Evolutionary conservation across 768 basidiomycete species (phyloP), one percentile per base, ranked within the genome.

Genomic region (Russula sp.): DNA sequence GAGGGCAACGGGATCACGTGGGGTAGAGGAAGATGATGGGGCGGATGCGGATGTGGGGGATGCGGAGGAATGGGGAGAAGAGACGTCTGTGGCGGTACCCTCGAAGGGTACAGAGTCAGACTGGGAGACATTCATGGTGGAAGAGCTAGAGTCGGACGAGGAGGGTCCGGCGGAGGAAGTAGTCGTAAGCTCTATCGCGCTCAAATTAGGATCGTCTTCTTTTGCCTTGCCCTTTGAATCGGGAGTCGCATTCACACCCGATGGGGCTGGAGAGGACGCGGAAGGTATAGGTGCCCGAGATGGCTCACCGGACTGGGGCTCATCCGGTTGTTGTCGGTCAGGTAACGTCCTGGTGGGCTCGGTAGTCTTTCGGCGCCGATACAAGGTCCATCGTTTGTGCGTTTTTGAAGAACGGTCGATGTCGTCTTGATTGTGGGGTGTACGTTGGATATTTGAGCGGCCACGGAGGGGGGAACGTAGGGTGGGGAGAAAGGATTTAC

Each of bases 1-100:
- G 63, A 60, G 63, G 58, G 63, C 52, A 64, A 40, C 48, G 5
- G 18, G 63, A 56, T 55, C 63, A 64, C 63, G 63, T 64, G 63
- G 42, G n/a, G 32, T 35, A 16, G 58, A 37, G 6, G 53, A 22
- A 16, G 63, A 55, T 31, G 63, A 42, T 27, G 44, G 1, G 44
- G 42, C 3, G 13, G 63, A 56, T 22, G 35, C 4, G 5, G 57
- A 42, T 14, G 49, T 27, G 27, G 27, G 2, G 20, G 55, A 10
- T 44, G 58, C 5, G 20, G 63, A 47, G 20, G 54, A 35, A 22
- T 53, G 51, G 13, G 50, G 18, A 13, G 58, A 44, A 14, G 53
- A 63, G 45, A 59, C 0, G 13, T 55, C 62, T 18, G 62, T 55
- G 50, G 50, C 51, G 13, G 62, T 54, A 47, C 62, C 42, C 16